Evolutionary conservation across 495 filamentous ascomycete genomes (phyloP).

Genomic region (Staphylotrichum longicolle): DNA sequence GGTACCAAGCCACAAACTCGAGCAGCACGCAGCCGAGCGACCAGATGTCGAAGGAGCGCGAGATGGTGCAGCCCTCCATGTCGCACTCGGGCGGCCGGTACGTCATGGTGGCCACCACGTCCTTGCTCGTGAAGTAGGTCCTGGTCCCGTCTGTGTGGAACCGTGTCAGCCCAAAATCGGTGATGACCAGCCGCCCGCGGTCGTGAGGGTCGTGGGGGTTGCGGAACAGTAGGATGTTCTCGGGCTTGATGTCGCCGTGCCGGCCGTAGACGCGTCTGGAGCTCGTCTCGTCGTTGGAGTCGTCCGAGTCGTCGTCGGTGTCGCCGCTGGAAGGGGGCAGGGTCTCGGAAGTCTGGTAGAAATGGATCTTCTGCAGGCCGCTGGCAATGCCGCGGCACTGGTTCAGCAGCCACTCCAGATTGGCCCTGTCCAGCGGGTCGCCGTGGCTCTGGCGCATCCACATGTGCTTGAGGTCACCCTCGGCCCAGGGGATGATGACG

Average conservation of each 20-base stretch:
- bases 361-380: too few relatives aligned
- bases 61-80: constrained; percentile 6
- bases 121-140: background rate
- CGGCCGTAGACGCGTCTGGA: constrained; percentile 11
- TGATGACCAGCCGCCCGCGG: constrained; percentile 12
- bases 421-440: too few relatives aligned
- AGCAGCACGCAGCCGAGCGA: constrained; percentile 30
- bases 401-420: too few relatives aligned
- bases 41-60: constrained; percentile 28
- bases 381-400: too few relatives aligned
- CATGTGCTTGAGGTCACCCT: too few relatives aligned
- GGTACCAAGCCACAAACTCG: constrained; percentile 31
- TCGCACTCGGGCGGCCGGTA: constrained; percentile 23
- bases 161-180: background rate
- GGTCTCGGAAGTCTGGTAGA: too few relatives aligned
- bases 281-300: too few relatives aligned
- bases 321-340: too few relatives aligned
- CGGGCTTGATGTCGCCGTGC: constrained; percentile 26
- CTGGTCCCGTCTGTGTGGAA: background rate
- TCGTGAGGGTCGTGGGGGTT: background rate
- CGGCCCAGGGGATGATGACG: too few relatives aligned
- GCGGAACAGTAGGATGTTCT: constrained; percentile 20
- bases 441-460: too few relatives aligned
- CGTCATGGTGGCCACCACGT: constrained; percentile 2
- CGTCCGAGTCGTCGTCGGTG: too few relatives aligned